Percentiles rank a stretch among this genome's conserved stretches.
phyloP scores from a whole-genome alignment of 345 rosid species.

The Eutrema heterophyllum region DNA sequence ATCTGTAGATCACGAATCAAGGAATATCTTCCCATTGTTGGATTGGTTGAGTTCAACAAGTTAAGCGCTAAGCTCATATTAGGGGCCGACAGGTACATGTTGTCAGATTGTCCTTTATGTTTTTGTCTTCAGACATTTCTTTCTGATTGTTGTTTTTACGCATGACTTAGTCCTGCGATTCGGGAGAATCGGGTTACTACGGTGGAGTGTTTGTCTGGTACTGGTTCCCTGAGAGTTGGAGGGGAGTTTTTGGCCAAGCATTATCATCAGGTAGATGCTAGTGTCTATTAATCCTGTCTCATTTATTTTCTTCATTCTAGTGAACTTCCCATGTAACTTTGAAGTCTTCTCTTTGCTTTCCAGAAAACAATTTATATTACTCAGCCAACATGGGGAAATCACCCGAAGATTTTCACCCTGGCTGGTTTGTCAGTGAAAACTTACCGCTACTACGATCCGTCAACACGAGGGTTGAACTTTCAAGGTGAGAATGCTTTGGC shows the following conservation, averaged over 20 bases:
- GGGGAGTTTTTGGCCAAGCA: slow-evolving; percentile 82
- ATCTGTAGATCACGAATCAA: slow-evolving; percentile 56
- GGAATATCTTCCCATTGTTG: slow-evolving; percentile 87
- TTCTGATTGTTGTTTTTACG: neutral
- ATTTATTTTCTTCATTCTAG: neutral
- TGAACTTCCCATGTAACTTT: neutral
- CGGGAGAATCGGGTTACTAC: slow-evolving; percentile 70
- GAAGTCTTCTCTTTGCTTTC: slow-evolving; percentile 19
- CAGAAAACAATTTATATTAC: slow-evolving; percentile 75
- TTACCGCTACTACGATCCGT: slow-evolving; percentile 79
- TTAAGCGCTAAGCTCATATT: slow-evolving; percentile 81
- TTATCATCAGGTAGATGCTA: slow-evolving; percentile 52
- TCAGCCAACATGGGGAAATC: slow-evolving; percentile 91
- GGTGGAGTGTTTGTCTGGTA: slow-evolving; percentile 87
- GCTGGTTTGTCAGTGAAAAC: slow-evolving; percentile 72
- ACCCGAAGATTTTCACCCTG: slow-evolving; percentile 58
- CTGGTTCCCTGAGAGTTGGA: slow-evolving; percentile 88
- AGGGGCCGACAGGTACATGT: slow-evolving; percentile 57
- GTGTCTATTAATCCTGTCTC: neutral
- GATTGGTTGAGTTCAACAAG: slow-evolving; percentile 79
- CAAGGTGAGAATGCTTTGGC: slow-evolving; percentile 38
- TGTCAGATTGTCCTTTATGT: neutral
- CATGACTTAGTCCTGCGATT: slow-evolving; percentile 59
- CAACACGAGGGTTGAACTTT: slow-evolving; percentile 74
- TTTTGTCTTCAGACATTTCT: neutral